Conservation (phyloP, 2,329 filamentous ascomycete species). For the Fusarium redolens region DNA sequence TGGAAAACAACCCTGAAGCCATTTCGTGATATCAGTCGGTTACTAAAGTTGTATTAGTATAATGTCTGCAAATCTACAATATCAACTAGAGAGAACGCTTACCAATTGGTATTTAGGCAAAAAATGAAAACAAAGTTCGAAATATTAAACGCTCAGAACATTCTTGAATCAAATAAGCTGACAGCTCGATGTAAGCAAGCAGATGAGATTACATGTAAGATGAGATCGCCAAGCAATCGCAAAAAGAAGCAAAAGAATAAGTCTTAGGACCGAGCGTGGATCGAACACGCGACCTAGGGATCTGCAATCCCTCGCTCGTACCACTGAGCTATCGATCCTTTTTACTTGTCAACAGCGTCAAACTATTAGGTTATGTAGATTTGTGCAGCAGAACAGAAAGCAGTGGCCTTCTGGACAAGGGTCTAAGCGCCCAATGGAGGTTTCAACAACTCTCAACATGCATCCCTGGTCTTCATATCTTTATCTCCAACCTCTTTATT, state of each 20-base stretch:
- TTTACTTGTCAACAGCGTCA: accelerated
- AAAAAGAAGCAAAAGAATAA: constrained; percentile 5
- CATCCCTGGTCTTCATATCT: not conserved
- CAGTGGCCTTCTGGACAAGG: not conserved
- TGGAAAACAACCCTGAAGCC: constrained; percentile 25
- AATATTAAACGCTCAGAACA: not conserved
- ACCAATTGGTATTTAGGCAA: not conserved
- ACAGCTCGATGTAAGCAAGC: not conserved
- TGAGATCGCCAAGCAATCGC: not conserved
- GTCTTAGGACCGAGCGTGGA: constrained; percentile 37
- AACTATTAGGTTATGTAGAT: accelerated
- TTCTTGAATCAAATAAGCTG: not conserved
- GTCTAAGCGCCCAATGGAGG: not conserved
- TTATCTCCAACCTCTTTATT: constrained; percentile 25
- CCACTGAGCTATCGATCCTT: constrained; percentile 43
- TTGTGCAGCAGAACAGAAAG: accelerated
- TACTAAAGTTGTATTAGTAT: not conserved
- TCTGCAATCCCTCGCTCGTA: constrained; percentile 43
- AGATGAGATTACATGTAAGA: not conserved
- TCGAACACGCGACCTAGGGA: constrained; percentile 43
- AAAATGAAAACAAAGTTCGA: not conserved
- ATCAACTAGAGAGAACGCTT: not conserved
- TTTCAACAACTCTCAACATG: not conserved
- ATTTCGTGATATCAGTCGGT: not conserved
- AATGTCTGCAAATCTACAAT: not conserved